Evolutionary conservation across 768 basidiomycete species (phyloP).

Genomic region (Naganishia onofrii): DNA sequence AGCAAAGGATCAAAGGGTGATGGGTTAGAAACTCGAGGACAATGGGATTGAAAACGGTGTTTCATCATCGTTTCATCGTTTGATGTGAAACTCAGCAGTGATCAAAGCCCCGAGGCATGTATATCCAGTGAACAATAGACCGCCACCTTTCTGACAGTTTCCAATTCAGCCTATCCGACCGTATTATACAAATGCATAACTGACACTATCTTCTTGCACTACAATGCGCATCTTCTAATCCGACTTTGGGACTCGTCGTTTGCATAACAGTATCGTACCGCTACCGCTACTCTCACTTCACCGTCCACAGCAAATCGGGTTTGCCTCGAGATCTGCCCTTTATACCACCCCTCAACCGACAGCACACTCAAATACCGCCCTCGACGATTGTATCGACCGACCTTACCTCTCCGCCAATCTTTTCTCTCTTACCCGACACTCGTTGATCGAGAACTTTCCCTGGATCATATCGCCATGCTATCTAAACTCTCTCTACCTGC

Average conservation of each 20-base stretch:
- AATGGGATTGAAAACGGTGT: neutral
- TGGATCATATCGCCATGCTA: neutral
- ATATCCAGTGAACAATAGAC: neutral
- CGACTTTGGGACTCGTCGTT: neutral
- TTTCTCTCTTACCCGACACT: neutral
- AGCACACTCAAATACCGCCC: neutral
- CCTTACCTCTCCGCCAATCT: neutral
- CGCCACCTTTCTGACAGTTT: neutral
- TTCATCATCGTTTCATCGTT: neutral
- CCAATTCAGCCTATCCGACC: neutral
- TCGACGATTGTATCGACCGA: neutral
- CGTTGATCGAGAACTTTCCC: constrained; percentile 1
- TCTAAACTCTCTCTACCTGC: neutral
- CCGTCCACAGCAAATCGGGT: constrained; percentile 10
- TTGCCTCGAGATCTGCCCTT: neutral
- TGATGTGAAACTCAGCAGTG: constrained; percentile 11
- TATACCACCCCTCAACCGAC: neutral
- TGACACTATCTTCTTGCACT: neutral
- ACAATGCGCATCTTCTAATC: neutral
- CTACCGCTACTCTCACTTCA: no score
- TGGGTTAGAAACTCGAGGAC: neutral
- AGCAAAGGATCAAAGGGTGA: neutral
- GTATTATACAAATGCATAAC: neutral
- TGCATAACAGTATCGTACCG: neutral
- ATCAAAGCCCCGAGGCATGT: neutral